Evolutionary conservation across 192 early-diverging fungal species (phyloP).

Genomic region (Radiomyces spectabilis): DNA sequence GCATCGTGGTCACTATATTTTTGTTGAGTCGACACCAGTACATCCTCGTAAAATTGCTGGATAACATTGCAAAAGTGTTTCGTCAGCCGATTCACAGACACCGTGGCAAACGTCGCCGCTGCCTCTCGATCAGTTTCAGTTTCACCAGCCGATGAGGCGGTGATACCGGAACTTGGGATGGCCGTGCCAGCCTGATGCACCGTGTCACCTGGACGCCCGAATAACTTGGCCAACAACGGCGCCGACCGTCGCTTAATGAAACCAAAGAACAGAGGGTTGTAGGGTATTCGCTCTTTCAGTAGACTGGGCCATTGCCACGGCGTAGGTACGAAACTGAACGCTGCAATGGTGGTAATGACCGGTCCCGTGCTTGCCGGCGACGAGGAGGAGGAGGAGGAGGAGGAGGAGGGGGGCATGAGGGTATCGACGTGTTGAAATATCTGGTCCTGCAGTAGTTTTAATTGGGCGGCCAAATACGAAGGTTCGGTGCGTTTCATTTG

Average conservation of each 20-base stretch:
- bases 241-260: neutral
- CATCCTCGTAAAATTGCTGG: conserved; percentile 2
- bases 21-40: neutral
- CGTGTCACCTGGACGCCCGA: too few species aligned
- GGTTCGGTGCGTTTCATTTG: neutral
- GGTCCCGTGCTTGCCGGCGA: neutral
- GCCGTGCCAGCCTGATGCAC: too few species aligned
- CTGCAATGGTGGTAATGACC: neutral
- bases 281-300: conserved; percentile 8
- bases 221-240: too few species aligned
- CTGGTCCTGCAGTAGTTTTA: neutral
- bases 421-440: neutral
- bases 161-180: too few species aligned
- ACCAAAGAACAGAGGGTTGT: conserved; percentile 4
- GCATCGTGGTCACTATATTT: neutral
- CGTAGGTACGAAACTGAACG: neutral
- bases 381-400: neutral
- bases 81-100: too few species aligned
- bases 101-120: too few species aligned
- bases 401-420: neutral
- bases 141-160: too few species aligned
- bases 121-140: too few species aligned
- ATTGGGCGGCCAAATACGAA: neutral
- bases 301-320: conserved; percentile 18
- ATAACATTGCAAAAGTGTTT: too few species aligned